Evolutionary conservation across 108 stramenopile species (phyloP).

Genomic region (Fragilaria crotonensis): DNA sequence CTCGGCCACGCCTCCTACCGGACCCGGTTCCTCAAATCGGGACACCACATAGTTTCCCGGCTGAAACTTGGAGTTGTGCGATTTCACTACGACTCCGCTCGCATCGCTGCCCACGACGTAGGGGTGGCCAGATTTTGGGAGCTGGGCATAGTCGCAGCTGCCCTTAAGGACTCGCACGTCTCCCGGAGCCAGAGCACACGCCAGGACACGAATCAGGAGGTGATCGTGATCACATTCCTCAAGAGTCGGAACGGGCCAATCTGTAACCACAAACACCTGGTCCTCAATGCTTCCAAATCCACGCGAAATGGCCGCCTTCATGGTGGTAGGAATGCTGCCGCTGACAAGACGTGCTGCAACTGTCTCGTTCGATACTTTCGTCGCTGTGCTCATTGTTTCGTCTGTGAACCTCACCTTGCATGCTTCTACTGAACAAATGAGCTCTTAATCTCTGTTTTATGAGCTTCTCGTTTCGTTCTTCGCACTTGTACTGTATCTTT

Average conservation of each 20-base stretch:
- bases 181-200: slow-evolving; percentile 41
- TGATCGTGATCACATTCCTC: not conserved
- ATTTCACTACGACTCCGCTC: slow-evolving; percentile 38
- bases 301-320: not conserved
- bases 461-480: too few relatives aligned
- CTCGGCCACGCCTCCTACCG: slow-evolving; percentile 42
- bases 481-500: too few relatives aligned
- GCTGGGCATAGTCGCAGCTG: slow-evolving; percentile 24
- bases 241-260: not conserved
- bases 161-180: slow-evolving; percentile 39
- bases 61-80: slow-evolving; percentile 1
- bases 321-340: too few relatives aligned
- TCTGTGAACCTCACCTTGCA: too few relatives aligned
- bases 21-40: slow-evolving; percentile 27
- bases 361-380: too few relatives aligned
- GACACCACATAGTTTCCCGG: slow-evolving; percentile 5
- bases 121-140: slow-evolving; percentile 18
- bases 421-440: too few relatives aligned
- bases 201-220: slow-evolving; percentile 19
- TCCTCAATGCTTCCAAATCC: not conserved
- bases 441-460: too few relatives aligned
- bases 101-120: slow-evolving; percentile 52
- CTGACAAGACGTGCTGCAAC: too few relatives aligned
- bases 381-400: too few relatives aligned
- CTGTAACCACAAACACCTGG: not conserved